Evolutionary conservation across 2,329 filamentous ascomycete genomes (phyloP).

Genomic region (Fusarium incarnatum): DNA sequence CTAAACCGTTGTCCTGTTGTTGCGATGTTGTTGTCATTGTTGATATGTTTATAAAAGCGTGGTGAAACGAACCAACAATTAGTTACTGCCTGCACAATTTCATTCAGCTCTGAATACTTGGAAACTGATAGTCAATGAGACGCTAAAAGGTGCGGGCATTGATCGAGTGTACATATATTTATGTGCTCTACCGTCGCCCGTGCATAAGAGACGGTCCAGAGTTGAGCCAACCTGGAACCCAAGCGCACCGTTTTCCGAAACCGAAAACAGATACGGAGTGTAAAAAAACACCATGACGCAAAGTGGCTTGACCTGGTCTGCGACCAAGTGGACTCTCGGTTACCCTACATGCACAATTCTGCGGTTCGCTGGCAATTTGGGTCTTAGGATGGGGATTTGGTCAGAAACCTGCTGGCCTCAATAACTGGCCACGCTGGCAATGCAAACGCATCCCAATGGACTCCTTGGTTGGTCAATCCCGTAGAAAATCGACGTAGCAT

Average conservation of each 20-base stretch:
- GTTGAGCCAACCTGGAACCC: slow-evolving; percentile 24
- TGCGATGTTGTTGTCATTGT: slow-evolving; percentile 18
- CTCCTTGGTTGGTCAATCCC: slow-evolving; percentile 21
- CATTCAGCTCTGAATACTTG: not conserved
- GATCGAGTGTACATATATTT: slow-evolving; percentile 18
- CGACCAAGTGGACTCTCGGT: slow-evolving; percentile 36
- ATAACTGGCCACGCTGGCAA: slow-evolving; percentile 44
- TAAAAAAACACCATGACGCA: slow-evolving; percentile 38
- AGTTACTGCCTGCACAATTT: slow-evolving; percentile 13
- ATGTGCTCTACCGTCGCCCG: slow-evolving; percentile 17
- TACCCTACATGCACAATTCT: slow-evolving; percentile 39
- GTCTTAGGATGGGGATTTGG: slow-evolving; percentile 1
- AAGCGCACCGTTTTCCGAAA: slow-evolving; percentile 40
- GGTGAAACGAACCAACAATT: slow-evolving; percentile 16
- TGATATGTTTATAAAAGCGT: slow-evolving; percentile 5
- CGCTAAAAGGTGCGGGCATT: slow-evolving; percentile 23
- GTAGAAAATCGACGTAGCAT: slow-evolving; percentile 13
- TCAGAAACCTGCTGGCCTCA: slow-evolving; percentile 38
- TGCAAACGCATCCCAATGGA: slow-evolving; percentile 36
- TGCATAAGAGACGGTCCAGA: slow-evolving; percentile 28
- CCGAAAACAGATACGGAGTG: slow-evolving; percentile 16
- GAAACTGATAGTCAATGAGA: slow-evolving; percentile 6
- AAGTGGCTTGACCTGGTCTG: slow-evolving; percentile 35
- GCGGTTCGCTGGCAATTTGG: slow-evolving; percentile 17
- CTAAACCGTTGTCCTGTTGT: slow-evolving; percentile 28